These are phyloP conservation scores for Aegilops speltoides DNA, from an alignment of 176 grass and related monocot species.

Conservation along the genomic window DNA sequence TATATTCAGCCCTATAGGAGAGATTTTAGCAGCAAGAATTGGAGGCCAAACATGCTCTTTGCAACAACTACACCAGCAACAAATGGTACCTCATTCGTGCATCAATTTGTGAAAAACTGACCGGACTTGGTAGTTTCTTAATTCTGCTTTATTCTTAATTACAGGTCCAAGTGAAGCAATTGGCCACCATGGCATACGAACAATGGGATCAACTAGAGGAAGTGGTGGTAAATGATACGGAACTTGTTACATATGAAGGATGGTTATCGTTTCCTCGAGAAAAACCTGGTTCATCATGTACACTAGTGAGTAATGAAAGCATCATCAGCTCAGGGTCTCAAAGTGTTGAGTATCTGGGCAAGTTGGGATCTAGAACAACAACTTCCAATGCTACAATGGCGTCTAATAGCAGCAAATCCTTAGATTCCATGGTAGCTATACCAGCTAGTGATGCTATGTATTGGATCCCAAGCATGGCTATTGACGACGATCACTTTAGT, in stretches of 20 bases:
- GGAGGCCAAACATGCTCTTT: constrained; percentile 2
- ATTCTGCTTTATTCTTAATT: neutral
- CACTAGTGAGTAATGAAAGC: constrained; percentile 25
- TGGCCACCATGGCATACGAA: constrained; percentile 20
- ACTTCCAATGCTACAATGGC: constrained; percentile 21
- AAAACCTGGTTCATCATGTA: constrained; percentile 2
- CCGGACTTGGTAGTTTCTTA: neutral
- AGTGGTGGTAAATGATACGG: neutral
- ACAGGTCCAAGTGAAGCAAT: constrained; percentile 28
- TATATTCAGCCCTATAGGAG: constrained; percentile 31
- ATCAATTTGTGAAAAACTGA: neutral
- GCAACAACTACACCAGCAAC: neutral
- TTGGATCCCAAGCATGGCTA: neutral
- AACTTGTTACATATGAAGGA: neutral
- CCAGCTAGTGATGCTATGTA: constrained; percentile 5
- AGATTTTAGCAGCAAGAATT: constrained; percentile 19
- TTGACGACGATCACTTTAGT: neutral
- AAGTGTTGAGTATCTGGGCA: constrained; percentile 9
- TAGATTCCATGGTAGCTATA: constrained; percentile 14
- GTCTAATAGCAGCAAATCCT: neutral
- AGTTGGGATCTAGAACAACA: constrained; percentile 20
- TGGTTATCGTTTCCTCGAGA: neutral
- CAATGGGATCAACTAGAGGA: constrained; percentile 39
- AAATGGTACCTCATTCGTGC: constrained; percentile 24
- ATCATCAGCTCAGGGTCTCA: constrained; percentile 42